phyloP scores from a whole-genome alignment of 495 filamentous ascomycete genomes.

The Podospora appendiculata region DNA sequence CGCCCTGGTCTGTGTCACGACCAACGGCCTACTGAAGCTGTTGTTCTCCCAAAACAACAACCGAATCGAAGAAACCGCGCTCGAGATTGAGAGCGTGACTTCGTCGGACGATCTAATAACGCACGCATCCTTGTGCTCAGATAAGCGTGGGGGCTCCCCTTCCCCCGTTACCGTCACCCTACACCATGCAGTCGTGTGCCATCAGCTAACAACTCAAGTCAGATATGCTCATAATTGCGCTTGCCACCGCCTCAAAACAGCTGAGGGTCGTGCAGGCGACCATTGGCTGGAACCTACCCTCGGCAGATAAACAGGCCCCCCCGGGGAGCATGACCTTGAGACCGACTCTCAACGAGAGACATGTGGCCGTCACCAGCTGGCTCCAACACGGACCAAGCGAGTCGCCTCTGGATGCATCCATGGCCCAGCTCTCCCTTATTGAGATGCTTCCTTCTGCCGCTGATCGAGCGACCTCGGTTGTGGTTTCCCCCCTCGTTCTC shows the following conservation, averaged over 20 bases:
- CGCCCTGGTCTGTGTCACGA: constrained; percentile 62
- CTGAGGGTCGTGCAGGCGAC: constrained; percentile 54
- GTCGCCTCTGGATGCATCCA: constrained; percentile 42
- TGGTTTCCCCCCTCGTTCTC: constrained; percentile 54
- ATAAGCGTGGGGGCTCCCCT: constrained; percentile 43
- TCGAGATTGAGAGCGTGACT: constrained; percentile 61
- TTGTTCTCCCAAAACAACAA: constrained; percentile 60
- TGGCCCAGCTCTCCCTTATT: constrained; percentile 55
- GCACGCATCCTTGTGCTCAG: constrained; percentile 71
- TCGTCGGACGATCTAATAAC: constrained; percentile 65
- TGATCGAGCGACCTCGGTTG: constrained; percentile 33
- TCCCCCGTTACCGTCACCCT: background rate
- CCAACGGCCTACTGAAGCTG: constrained; percentile 59
- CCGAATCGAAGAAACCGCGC: constrained; percentile 56
- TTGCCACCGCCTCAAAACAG: constrained; percentile 59
- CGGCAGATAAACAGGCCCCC: constrained; percentile 30
- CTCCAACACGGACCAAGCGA: constrained; percentile 31
- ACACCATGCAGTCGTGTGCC: background rate
- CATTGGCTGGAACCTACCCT: constrained; percentile 43
- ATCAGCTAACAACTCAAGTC: constrained; percentile 15
- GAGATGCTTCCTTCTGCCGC: constrained; percentile 51
- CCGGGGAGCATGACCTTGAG: constrained; percentile 25
- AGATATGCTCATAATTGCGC: constrained; percentile 52
- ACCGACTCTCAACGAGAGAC: constrained; percentile 38
- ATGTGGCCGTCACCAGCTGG: constrained; percentile 45